Evolutionary conservation across 2,329 filamentous ascomycete species (phyloP), one percentile per base, ranked within the genome.

Genomic region (Claviceps purpurea): DNA sequence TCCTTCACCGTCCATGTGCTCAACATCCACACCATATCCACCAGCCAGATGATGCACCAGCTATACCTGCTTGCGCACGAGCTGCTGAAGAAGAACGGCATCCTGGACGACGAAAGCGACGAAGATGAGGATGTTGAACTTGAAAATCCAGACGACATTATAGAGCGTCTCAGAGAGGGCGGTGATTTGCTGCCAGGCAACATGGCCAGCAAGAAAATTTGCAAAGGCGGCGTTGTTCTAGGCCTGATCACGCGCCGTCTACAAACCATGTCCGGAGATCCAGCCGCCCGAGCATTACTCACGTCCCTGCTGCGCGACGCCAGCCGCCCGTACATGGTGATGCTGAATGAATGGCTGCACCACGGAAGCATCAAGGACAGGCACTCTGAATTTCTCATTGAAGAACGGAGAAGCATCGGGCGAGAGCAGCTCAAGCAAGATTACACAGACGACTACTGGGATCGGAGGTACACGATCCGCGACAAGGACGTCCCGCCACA

Each of bases 381-480:
- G 0, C 91, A 97, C 65, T 80, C 84, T 1, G 93, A 98, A 66
- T 98, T 98, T 59, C 71, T 98, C 50, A 84, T 98, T 63, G 94
- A 94, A 63, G 93, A 97, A 66, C 89, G 95, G 61, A 94, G 91
- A 68, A 95, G 90, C 62, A 96, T 98, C 60, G 85, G 85, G 54
- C 81, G 93, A 42, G 93, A 97, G 65, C 79, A 87, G 54, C 73
- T 98, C 2, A 89, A 97, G 63, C 85, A 95, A 64, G 93, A 98
- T 66, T 98, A 97, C 62, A 98, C 91, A 0, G 93, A 98, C 65
- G 93, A 98, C 63, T 98, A 98, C 67, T 98, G 93, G 93, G 93
- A 98, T 66, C 89, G 95, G 63, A 79, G 93, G 56, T 98, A 98
- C 64, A 97, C 93, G 4, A 85, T 98, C 56, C 84, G 93, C 54